Evolutionary conservation across 2,329 filamentous ascomycete genomes (phyloP).

Genomic region (Nannizziopsis barbatae): DNA sequence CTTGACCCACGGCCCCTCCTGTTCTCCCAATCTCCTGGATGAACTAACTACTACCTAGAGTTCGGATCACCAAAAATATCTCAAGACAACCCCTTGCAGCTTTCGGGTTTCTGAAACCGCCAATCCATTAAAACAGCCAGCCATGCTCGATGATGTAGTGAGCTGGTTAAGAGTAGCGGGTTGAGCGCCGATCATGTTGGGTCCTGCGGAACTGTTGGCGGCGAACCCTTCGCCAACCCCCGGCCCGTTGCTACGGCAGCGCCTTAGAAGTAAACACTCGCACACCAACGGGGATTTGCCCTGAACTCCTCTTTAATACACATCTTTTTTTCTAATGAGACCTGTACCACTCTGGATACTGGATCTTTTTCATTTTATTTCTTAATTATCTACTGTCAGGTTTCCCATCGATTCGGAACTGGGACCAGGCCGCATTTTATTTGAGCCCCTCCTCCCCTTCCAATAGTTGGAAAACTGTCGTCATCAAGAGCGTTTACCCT

Average conservation of each 20-base stretch:
- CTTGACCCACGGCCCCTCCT: neutral
- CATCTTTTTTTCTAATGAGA: too few species aligned
- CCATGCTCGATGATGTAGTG: constrained; percentile 2
- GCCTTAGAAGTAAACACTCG: constrained; percentile 7
- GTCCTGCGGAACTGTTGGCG: neutral
- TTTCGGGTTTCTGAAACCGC: constrained; percentile 5
- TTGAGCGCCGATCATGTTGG: neutral
- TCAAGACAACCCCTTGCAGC: neutral
- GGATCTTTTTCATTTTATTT: too few species aligned
- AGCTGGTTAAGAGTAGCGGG: neutral
- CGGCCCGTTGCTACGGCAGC: constrained; percentile 10
- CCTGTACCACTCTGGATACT: too few species aligned
- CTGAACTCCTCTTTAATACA: too few species aligned
- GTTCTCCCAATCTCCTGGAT: neutral
- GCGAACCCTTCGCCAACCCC: neutral
- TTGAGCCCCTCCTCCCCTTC: too few species aligned
- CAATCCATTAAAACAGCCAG: neutral
- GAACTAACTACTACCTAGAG: too few species aligned
- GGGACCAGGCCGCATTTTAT: too few species aligned
- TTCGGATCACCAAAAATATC: constrained; percentile 8
- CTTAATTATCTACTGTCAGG: too few species aligned
- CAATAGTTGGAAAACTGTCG: too few species aligned
- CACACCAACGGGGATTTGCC: too few species aligned
- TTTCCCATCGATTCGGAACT: too few species aligned
- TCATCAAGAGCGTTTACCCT: too few species aligned